These are phyloP conservation scores for Hypoxylon sp. DNA, from an alignment of 2,329 filamentous ascomycete species.

Conservation along the genomic window DNA sequence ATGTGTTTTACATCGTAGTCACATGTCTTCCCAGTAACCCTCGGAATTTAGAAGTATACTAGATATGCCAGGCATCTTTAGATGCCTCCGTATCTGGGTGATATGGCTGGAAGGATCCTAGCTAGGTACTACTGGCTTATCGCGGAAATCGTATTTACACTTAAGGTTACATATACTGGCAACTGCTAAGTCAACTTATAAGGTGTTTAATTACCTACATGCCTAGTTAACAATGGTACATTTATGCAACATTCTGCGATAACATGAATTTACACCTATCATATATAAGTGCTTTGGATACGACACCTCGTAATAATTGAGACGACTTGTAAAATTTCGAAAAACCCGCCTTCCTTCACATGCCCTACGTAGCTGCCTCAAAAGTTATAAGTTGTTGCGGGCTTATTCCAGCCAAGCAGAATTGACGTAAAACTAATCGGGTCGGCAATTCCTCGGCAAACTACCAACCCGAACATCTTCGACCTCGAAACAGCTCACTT, in stretches of 20 bases:
- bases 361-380: neutral
- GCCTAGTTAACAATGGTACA: neutral
- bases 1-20: neutral
- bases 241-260: neutral
- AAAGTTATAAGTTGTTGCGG: neutral
- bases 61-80: neutral
- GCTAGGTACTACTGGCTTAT: neutral
- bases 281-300: too few relatives aligned
- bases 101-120: neutral
- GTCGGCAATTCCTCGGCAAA: constrained; percentile 45
- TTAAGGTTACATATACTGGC: too few relatives aligned
- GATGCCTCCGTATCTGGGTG: neutral
- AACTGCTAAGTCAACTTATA: too few relatives aligned
- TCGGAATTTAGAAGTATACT: neutral
- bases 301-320: neutral
- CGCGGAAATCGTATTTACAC: neutral
- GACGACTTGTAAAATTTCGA: neutral
- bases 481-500: constrained; percentile 44
- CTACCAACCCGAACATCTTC: constrained; percentile 31
- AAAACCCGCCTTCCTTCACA: neutral
- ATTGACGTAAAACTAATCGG: constrained; percentile 43
- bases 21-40: neutral
- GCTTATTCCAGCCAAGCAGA: constrained; percentile 31
- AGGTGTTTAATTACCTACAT: too few relatives aligned
- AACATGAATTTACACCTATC: neutral